Base-by-base conservation (phyloP, 495 filamentous ascomycete genomes). In the Neurospora pannonica region DNA sequence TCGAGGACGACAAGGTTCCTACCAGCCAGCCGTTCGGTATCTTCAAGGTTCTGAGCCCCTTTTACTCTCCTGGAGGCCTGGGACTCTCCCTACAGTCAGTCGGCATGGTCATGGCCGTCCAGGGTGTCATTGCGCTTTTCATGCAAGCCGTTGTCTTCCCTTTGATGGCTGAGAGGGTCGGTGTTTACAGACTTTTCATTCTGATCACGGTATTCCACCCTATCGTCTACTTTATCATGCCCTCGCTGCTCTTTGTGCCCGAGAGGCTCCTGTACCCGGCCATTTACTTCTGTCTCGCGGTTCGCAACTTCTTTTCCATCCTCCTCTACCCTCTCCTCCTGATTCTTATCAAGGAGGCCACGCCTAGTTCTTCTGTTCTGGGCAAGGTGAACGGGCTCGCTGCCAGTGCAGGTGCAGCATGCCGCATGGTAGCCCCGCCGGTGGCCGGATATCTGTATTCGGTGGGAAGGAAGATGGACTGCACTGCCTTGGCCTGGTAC, bases 301-400 rank as follows among this genome's bases (percentile, higher is more conserved):
- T 94, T 60, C 90, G 93, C 40, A 95, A 95, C 76, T 83, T 93
- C 73, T 87, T 93, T 36, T 90, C 89, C 4, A 96, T 95, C 73
- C 84, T 95, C 71, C 86, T 90, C 28, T 96, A 93, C 75, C 93
- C 93, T 0, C 85, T 95, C 4, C 87, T 96, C 9, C 84, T 96
- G 42, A 95, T 96, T 54, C 86, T 96, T 9, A 89, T 96, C 83
- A 96, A 95, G 80, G 92, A 95, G 84, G 91, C 93, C 0, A 91
- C 91, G 24, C 91, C 93, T 4, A 89, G 88, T 19, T 83, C 86
- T 10, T 87, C 85, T 0, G 86, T 89, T 24, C 85, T 96, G 62
- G 93, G 93, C 17, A 93, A 89, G 78, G 91, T 96, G 72, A 96
- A 96, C 76, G 93, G 93, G 2, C 86, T 95, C 8, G 92, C 93